phyloP scores from a whole-genome alignment of 2,329 filamentous ascomycete species.

The Emergomyces africanus region DNA sequence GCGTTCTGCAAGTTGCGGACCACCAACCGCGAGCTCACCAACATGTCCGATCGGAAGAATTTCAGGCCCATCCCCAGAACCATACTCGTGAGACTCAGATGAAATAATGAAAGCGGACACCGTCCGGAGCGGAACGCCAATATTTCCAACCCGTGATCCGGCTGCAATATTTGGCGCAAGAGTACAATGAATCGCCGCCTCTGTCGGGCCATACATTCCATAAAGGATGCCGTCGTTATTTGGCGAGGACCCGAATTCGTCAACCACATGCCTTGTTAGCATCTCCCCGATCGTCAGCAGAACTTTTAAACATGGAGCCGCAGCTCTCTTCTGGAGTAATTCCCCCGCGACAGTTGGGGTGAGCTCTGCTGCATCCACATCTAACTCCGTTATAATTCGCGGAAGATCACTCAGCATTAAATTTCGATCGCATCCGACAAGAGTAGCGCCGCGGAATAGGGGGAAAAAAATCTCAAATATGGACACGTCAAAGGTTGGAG shows the following conservation, averaged over 20 bases:
- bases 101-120: constrained; percentile 64
- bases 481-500: constrained; percentile 87
- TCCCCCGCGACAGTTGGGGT: constrained; percentile 79
- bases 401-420: constrained; percentile 66
- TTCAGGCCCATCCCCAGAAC: constrained; percentile 22
- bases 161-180: constrained; percentile 51
- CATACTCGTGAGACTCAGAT: constrained; percentile 25
- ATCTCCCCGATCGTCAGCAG: constrained; percentile 88
- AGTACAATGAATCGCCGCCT: constrained; percentile 84
- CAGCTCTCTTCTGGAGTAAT: constrained; percentile 53
- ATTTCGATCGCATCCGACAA: constrained; percentile 57
- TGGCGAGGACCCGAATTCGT: constrained; percentile 58
- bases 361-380: constrained; percentile 73
- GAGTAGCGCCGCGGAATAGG: constrained; percentile 56
- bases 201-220: constrained; percentile 91
- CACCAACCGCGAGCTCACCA: constrained; percentile 73
- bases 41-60: constrained; percentile 53
- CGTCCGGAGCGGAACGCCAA: constrained; percentile 67
- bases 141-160: constrained; percentile 49
- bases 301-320: constrained; percentile 55
- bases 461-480: constrained; percentile 95
- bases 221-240: constrained; percentile 54
- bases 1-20: constrained; percentile 62
- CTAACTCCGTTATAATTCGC: constrained; percentile 47
- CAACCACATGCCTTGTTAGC: constrained; percentile 64